Evolutionary conservation across 768 basidiomycete genomes (phyloP).

Genomic region (Mycena maculata): DNA sequence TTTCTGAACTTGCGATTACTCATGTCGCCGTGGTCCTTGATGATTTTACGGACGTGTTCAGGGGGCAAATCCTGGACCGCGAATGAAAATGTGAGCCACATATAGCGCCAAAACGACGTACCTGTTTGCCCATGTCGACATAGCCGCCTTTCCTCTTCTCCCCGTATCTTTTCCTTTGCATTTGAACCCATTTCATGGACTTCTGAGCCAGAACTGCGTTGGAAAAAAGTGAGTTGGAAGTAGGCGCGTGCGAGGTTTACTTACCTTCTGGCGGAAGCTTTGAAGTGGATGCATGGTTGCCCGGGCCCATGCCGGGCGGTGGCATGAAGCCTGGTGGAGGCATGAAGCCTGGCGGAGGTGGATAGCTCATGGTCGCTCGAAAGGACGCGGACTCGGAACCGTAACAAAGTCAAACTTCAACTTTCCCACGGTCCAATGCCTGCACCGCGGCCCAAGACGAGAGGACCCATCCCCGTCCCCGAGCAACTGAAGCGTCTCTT

Average conservation of each 20-base stretch:
- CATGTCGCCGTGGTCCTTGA: slow-evolving; percentile 99
- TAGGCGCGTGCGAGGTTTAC: not conserved
- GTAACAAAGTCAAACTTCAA: not conserved
- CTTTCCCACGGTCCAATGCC: slow-evolving; percentile 8
- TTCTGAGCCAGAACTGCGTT: slow-evolving; percentile 81
- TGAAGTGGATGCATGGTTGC: slow-evolving; percentile 53
- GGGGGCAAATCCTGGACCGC: slow-evolving; percentile 85
- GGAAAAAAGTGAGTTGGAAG: slow-evolving; percentile 28
- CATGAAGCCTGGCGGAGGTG: slow-evolving; percentile 55
- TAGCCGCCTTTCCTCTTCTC: slow-evolving; percentile 91
- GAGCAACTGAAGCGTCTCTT: slow-evolving; percentile 71
- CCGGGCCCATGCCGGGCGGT: slow-evolving; percentile 63
- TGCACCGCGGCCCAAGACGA: slow-evolving; percentile 24
- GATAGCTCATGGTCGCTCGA: slow-evolving; percentile 59
- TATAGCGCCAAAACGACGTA: slow-evolving; percentile 49
- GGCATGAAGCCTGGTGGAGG: slow-evolving; percentile 62
- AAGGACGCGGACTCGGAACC: slow-evolving; percentile 7
- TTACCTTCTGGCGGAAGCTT: slow-evolving; percentile 61
- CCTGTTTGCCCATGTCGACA: slow-evolving; percentile 94
- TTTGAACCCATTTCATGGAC: slow-evolving; percentile 95
- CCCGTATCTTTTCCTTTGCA: slow-evolving; percentile 93
- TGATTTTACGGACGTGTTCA: slow-evolving; percentile 98
- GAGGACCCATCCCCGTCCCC: slow-evolving; percentile 40
- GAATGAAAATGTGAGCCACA: slow-evolving; percentile 36
- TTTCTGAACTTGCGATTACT: slow-evolving; percentile 99